These are phyloP conservation scores for Candida cerambycidarum DNA, from an alignment of 805 yeast genomes.

Conservation along the genomic window DNA sequence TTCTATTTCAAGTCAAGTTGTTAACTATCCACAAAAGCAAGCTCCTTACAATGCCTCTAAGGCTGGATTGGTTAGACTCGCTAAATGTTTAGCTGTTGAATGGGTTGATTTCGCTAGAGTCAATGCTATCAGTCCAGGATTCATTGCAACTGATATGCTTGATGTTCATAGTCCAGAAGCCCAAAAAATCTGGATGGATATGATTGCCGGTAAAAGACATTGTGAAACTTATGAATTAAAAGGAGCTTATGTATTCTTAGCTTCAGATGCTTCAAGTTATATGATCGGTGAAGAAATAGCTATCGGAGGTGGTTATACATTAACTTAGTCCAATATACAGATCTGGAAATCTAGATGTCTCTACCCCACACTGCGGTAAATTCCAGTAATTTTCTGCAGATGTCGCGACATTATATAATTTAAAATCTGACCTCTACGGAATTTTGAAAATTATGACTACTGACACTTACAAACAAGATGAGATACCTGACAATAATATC, in stretches of 20 bases:
- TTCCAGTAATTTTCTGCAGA: too few species aligned
- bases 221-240: constrained; percentile 70
- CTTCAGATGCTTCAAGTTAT: constrained; percentile 75
- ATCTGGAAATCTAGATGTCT: background rate
- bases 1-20: constrained; percentile 84
- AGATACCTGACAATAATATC: background rate
- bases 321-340: constrained; percentile 14
- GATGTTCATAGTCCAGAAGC: constrained; percentile 37
- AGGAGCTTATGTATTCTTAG: constrained; percentile 78
- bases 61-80: constrained; percentile 77
- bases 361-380: background rate
- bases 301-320: constrained; percentile 77
- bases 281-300: constrained; percentile 74
- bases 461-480: background rate
- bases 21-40: constrained; percentile 82
- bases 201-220: constrained; percentile 71
- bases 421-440: background rate
- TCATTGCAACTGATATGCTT: constrained; percentile 67
- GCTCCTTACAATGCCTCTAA: constrained; percentile 84
- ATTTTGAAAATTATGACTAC: background rate
- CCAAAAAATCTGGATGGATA: constrained; percentile 37
- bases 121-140: constrained; percentile 81
- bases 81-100: constrained; percentile 81
- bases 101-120: constrained; percentile 84
- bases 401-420: background rate